phyloP scores from a whole-genome alignment of 257 asterid species.

The Nicotiana tabacum region DNA sequence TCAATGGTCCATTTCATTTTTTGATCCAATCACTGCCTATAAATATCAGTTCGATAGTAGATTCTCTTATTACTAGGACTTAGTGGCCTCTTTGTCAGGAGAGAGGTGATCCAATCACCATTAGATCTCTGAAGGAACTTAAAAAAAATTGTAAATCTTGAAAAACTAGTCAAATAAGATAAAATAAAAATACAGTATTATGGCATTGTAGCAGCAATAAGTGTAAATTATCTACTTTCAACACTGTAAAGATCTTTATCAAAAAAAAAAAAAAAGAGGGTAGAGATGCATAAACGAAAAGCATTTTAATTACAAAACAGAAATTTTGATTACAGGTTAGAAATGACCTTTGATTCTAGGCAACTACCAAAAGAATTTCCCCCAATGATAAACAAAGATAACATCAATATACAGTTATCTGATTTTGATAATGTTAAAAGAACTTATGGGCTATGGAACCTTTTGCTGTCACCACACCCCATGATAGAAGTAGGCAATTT shows the following conservation, averaged over 20 bases:
- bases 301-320: neutral
- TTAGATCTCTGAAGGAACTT: too few relatives aligned
- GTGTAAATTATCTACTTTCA: neutral
- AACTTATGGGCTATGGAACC: slow-evolving; percentile 31
- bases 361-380: neutral
- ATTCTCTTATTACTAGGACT: neutral
- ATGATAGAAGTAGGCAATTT: slow-evolving; percentile 65
- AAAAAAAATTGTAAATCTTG: neutral
- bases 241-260: too few relatives aligned
- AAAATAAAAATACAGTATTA: too few relatives aligned
- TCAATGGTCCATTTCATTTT: neutral
- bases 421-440: neutral
- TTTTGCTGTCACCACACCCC: slow-evolving; percentile 81
- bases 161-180: neutral
- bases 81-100: neutral
- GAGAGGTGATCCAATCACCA: too few relatives aligned
- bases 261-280: too few relatives aligned
- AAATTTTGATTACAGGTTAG: neutral
- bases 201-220: neutral
- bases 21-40: neutral
- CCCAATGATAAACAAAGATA: neutral
- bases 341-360: neutral
- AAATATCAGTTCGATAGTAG: too few relatives aligned
- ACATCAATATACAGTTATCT: neutral
- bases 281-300: neutral